Percentiles rank a stretch among this genome's conserved stretches.
Conservation (phyloP, 164 flowering plant species). For the Chimonanthus praecox region DNA sequence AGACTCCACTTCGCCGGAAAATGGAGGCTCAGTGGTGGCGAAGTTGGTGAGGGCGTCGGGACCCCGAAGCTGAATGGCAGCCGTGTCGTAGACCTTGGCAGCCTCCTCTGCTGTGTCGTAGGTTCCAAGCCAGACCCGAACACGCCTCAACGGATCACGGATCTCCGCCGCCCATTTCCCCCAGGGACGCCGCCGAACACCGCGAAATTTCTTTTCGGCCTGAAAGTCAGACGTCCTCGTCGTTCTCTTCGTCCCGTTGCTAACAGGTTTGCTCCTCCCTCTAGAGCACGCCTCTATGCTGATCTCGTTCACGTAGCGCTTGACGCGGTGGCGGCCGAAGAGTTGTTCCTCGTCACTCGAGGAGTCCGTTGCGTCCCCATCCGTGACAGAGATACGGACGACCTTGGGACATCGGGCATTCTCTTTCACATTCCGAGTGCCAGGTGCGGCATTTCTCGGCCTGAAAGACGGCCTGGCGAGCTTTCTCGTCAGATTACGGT, state of each 20-base stretch:
- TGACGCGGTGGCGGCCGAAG: slow-evolving; percentile 29
- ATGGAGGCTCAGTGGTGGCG: neutral
- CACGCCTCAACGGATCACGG: slow-evolving; percentile 47
- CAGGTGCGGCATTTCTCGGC: neutral
- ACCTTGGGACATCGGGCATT: slow-evolving; percentile 13
- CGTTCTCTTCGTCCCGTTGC: neutral
- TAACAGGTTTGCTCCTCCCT: slow-evolving; percentile 4
- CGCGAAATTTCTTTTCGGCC: slow-evolving; percentile 23
- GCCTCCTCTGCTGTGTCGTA: slow-evolving; percentile 71
- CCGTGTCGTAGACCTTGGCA: slow-evolving; percentile 53
- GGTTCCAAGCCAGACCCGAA: slow-evolving; percentile 72
- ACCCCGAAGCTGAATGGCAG: slow-evolving; percentile 53
- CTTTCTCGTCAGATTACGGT: slow-evolving; percentile 20
- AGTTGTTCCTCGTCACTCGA: slow-evolving; percentile 44
- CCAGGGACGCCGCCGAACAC: slow-evolving; percentile 72
- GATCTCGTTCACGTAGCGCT: slow-evolving; percentile 40
- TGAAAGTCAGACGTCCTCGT: neutral
- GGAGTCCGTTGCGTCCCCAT: slow-evolving; percentile 58
- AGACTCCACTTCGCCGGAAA: neutral
- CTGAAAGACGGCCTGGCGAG: neutral
- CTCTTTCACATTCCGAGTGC: neutral
- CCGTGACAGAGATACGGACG: slow-evolving; percentile 38
- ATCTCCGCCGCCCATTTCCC: slow-evolving; percentile 80
- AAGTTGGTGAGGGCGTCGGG: slow-evolving; percentile 51
- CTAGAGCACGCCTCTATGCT: slow-evolving; percentile 11